These are phyloP conservation scores for Barbarea vulgaris DNA, from an alignment of 345 rosid genomes.

Conservation along the genomic window DNA sequence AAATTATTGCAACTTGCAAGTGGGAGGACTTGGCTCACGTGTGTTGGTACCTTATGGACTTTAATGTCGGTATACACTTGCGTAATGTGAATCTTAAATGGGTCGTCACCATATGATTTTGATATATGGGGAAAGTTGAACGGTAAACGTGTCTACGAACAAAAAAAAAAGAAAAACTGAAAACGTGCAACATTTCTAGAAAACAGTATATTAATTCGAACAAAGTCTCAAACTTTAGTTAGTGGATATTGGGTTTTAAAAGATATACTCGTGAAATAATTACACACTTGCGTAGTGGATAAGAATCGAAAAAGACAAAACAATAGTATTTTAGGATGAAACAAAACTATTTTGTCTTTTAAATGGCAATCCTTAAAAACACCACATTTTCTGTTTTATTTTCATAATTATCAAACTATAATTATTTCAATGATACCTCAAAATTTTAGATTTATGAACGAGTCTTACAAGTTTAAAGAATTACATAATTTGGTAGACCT, in stretches of 20 bases:
- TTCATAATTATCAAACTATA: not conserved
- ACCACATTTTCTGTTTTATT: not conserved
- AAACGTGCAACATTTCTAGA: slow-evolving; percentile 37
- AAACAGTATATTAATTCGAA: not conserved
- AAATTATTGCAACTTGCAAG: slow-evolving; percentile 33
- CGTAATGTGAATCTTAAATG: slow-evolving; percentile 18
- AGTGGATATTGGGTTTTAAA: slow-evolving; percentile 25
- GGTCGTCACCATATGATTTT: slow-evolving; percentile 24
- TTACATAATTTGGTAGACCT: not conserved
- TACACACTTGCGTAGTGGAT: slow-evolving; percentile 4
- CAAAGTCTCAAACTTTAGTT: slow-evolving; percentile 9
- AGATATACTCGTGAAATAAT: slow-evolving; percentile 2
- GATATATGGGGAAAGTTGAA: slow-evolving; percentile 13
- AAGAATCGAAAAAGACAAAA: slow-evolving; percentile 9
- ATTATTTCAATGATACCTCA: not conserved
- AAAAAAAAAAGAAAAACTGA: not conserved
- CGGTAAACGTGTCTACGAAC: not conserved
- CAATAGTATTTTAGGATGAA: not conserved
- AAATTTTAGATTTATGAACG: not conserved
- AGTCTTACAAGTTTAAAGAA: not conserved
- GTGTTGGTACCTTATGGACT: slow-evolving; percentile 33
- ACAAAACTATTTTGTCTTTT: not conserved
- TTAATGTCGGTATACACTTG: slow-evolving; percentile 30
- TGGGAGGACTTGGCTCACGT: slow-evolving; percentile 36
- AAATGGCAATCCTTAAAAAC: not conserved